Evolutionary conservation across 352 stramenopile genomes (phyloP), one percentile per base, ranked within the genome.

Genomic region (Globisporangium lucens): DNA sequence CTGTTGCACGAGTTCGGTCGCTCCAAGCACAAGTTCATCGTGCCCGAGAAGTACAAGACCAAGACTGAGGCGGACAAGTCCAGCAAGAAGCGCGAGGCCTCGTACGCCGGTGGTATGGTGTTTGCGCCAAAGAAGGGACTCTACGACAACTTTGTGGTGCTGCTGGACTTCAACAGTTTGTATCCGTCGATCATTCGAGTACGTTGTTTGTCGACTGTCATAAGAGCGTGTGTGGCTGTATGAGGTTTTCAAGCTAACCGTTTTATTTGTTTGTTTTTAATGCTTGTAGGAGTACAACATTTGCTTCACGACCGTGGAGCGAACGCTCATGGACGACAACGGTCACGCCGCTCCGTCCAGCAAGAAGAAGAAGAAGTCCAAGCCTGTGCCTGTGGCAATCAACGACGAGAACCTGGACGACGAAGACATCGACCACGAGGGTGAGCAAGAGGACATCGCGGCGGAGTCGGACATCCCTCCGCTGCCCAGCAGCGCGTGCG

Each of bases 101-200:
- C 96, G n/a, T 99, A 99, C 76, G 91, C 90, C 27, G 98, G 98
- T 78, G 98, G 98, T 75, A 95, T 99, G 75, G 98, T 99, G 38
- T 95, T 99, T 73, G 98, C 99, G 53, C 98, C 98, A 2, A 99
- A 99, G 84, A 98, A 98, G 72, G 98, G 98, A 33, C 82, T 99
- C 1, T 99, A 99, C 81, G 98, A 99, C 84, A 98, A 98, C 59
- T 99, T 98, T 76, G 98, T 99, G 65, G 89, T 99, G 60, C 79
- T 99, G 55, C 77, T 99, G 47, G 98, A 99, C 91, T 99, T 99
- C 82, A 99, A 99, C 87, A 99, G 94, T 88, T 86, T 99, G 68
- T 99, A 99, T 78, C 98, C 98, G 20, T 99, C 95, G 27, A 98
- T 99, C 71, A 99, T 99, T 68, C 83, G 88, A 22, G 82, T 88